Base-by-base conservation (phyloP, 2,329 filamentous ascomycete genomes). In the Colletotrichum godetiae region DNA sequence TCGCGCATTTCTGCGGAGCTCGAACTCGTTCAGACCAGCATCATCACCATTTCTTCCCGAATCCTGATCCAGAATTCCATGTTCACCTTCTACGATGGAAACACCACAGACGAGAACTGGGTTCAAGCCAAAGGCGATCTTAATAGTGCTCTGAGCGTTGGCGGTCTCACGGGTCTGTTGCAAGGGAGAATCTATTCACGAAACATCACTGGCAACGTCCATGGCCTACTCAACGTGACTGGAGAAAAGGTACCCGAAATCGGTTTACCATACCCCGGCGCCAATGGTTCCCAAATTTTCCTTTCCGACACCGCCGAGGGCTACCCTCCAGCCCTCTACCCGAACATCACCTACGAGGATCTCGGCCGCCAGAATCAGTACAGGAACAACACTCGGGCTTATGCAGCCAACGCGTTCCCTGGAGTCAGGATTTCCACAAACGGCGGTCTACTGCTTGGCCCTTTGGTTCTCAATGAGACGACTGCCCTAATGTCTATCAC, bases 401-500 rank as follows among this genome's bases (percentile, higher is more conserved):
- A 82, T 68, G 79, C 83, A 11, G 89, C 88, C 56, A 83, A 83
- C 68, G 86, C 86, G 29, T 91, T 89, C 71, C 84, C 84, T 1
- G 86, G 81, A 31, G 84, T 89, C 68, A 82, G 82, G n/a, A 85
- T 90, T 46, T 86, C 84, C 74, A 84, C 82, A 64, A 85, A 85
- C 64, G 85, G 81, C 60, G 91, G 91, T 1, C 85, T 98, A n/a
- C 83, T 98, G 1, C 87, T 97, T 0, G 95, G 95, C 0, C 95
- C 95, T 0, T 86, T 94, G 70, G 86, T 89, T 29, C 82, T 97
- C 75, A 97, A 97, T 79, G 84, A 89, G 57, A 90, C 91, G 0
- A 93, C 93, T 75, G 93, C 94, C 27, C 84, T 98, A 12, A 81
- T 97, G 13, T 98, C 95, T 2, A 86, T 97, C 72, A 97, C 95